Evolutionary conservation across 345 rosid genomes (phyloP).

Genomic region (Aquilaria malaccensis): DNA sequence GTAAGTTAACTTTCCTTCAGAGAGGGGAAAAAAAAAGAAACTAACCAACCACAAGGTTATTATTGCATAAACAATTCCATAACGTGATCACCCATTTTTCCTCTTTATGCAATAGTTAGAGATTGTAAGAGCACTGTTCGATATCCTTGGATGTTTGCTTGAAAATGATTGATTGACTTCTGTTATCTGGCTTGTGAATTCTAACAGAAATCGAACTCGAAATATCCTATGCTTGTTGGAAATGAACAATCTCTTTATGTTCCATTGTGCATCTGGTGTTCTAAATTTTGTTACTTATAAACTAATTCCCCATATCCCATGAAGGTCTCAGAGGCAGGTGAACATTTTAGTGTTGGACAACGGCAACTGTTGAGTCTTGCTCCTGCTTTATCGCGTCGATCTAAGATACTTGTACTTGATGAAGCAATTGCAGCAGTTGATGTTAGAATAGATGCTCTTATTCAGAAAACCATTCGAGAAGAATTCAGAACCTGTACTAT

Average conservation of each 20-base stretch:
- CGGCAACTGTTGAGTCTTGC: conserved; percentile 96
- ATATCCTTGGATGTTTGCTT: too few relatives aligned
- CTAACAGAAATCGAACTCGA: too few relatives aligned
- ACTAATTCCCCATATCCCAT: not conserved
- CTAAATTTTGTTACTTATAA: too few relatives aligned
- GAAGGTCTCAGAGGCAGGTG: conserved; percentile 94
- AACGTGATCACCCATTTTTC: too few relatives aligned
- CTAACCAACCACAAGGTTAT: too few relatives aligned
- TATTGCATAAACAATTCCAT: too few relatives aligned
- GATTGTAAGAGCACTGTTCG: too few relatives aligned
- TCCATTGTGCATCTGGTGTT: too few relatives aligned
- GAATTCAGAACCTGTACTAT: conserved; percentile 94
- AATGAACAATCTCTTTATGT: not conserved
- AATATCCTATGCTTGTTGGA: not conserved
- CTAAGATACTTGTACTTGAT: conserved; percentile 96
- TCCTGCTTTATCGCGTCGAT: conserved; percentile 86
- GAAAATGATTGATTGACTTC: too few relatives aligned
- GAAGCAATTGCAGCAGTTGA: conserved; percentile 99
- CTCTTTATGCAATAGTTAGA: too few relatives aligned
- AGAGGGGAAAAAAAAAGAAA: too few relatives aligned
- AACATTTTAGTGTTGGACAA: conserved; percentile 97
- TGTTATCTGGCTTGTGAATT: too few relatives aligned
- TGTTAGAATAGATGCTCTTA: conserved; percentile 95
- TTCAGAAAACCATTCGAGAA: conserved; percentile 96
- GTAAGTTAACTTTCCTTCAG: not conserved